A percentile compares a stretch with the other conserved stretches of the same genome.
Evolutionary conservation across 2,329 filamentous ascomycete genomes (phyloP).

Genomic region (Paecilomyces niveus): DNA sequence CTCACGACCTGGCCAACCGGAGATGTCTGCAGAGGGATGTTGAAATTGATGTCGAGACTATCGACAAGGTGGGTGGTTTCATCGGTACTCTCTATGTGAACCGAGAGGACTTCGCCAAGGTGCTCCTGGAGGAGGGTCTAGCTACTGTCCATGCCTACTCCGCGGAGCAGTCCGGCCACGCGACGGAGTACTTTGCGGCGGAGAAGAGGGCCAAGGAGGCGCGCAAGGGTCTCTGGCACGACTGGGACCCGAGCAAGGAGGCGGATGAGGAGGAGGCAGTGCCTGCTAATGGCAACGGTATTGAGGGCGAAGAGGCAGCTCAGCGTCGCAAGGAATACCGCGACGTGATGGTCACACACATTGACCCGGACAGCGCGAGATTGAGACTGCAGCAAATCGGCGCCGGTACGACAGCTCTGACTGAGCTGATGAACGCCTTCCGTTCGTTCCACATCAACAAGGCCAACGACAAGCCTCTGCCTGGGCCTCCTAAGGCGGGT

Average conservation of each 20-base stretch:
- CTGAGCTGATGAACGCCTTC: constrained; percentile 85
- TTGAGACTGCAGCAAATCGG: constrained; percentile 91
- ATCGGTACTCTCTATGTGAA: constrained; percentile 91
- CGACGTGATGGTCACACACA: constrained; percentile 84
- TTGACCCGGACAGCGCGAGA: constrained; percentile 67
- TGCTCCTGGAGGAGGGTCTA: constrained; percentile 86
- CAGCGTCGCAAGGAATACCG: constrained; percentile 81
- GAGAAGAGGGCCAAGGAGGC: constrained; percentile 85
- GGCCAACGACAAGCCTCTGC: constrained; percentile 67
- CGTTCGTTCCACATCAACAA: constrained; percentile 82
- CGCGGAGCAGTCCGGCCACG: constrained; percentile 89
- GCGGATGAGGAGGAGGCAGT: constrained; percentile 52
- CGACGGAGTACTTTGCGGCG: constrained; percentile 76
- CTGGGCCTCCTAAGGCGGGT: constrained; percentile 76
- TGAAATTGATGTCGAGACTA: constrained; percentile 89
- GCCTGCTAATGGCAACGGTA: constrained; percentile 41
- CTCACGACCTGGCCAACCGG: constrained; percentile 81
- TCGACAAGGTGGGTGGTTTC: constrained; percentile 95
- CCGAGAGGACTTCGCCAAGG: constrained; percentile 91
- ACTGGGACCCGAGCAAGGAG: constrained; percentile 89
- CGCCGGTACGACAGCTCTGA: constrained; percentile 74
- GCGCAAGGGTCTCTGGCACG: constrained; percentile 81
- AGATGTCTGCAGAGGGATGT: constrained; percentile 91
- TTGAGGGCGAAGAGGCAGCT: constrained; percentile 49
- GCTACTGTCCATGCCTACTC: constrained; percentile 91